Base-by-base conservation (phyloP, 1,284 basidiomycete genomes). In the Moesziomyces aphidis region DNA sequence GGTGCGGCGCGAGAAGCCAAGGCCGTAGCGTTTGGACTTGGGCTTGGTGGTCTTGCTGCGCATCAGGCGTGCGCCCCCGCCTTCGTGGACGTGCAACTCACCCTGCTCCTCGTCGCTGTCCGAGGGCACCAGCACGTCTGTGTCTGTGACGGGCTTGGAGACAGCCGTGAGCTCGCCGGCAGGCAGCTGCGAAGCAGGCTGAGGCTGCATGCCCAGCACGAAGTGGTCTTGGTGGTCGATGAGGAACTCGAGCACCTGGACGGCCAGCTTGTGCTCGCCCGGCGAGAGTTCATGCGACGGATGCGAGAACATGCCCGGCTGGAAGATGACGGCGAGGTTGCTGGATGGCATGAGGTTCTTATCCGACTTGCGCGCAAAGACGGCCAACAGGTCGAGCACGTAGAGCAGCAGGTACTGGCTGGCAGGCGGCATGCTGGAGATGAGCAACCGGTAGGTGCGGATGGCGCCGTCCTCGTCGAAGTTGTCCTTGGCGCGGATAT, bases 381-480 rank as follows among this genome's bases (percentile, higher is more conserved):
- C 94, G 50, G 94, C 94, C 50, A 99, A 88, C 23, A 99, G 89
- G 85, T 99, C 96, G 67, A 99, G 89, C 36, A 99, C 93, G 85
- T 99, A 99, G 59, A 98, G 90, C 28, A 99, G 88, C 23, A 99
- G 90, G 84, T 95, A 97, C 83, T 96, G 94, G 77, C 97, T 96
- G 36, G 92, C 89, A 19, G 90, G 90, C 1, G 95, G 93, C 88
- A 97, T 90, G 50, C 89, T 88, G 34, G 90, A 89, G 75, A 99
- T 96, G 59, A 99, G 88, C 36, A 88, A 88, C 80, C 93, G 93
- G 88, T 95, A 98, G 31, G 78, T 76, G 45, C 55, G 64, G 55
- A 81, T 78, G 23, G 82, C 81, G 6, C 73, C 65, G 13, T 77
- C 65, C 42, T 64, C 44, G 42, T 82, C 79, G 22, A 80, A 75